phyloP scores from a whole-genome alignment of 345 rosid genomes.

The Ceriops decandra region DNA sequence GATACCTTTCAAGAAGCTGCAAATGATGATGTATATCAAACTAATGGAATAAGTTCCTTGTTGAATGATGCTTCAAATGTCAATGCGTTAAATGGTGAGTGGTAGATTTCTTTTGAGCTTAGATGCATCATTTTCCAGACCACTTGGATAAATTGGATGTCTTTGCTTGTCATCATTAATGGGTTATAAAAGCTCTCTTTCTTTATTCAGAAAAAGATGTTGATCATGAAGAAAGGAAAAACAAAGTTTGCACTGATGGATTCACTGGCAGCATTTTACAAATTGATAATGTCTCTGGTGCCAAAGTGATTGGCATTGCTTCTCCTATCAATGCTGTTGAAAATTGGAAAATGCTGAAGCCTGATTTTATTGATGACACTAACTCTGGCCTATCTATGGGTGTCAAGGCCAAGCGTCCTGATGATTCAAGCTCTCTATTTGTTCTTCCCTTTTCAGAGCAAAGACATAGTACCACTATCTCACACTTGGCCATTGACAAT shows the following conservation, averaged over 20 bases:
- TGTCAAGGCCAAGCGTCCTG: constrained; percentile 34
- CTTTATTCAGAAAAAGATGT: constrained; percentile 21
- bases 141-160: background rate
- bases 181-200: background rate
- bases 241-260: constrained; percentile 17
- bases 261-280: background rate
- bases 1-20: constrained; percentile 25
- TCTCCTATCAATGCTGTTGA: constrained; percentile 10
- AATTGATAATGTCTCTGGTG: constrained; percentile 15
- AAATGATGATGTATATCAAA: constrained; percentile 17
- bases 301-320: constrained; percentile 17
- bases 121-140: background rate
- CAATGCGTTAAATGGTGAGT: constrained; percentile 24
- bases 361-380: constrained; percentile 21
- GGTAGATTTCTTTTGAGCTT: constrained; percentile 1
- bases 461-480: constrained; percentile 16
- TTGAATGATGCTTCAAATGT: constrained; percentile 16
- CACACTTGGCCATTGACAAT: constrained; percentile 15
- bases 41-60: constrained; percentile 12
- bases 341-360: constrained; percentile 24
- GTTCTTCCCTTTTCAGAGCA: constrained; percentile 35
- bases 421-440: constrained; percentile 45
- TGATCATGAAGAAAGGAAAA: constrained; percentile 17
- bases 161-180: background rate
- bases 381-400: constrained; percentile 29